These are phyloP conservation scores for Anisodus tanguticus DNA, from an alignment of 257 asterid species.

Conservation along the genomic window DNA sequence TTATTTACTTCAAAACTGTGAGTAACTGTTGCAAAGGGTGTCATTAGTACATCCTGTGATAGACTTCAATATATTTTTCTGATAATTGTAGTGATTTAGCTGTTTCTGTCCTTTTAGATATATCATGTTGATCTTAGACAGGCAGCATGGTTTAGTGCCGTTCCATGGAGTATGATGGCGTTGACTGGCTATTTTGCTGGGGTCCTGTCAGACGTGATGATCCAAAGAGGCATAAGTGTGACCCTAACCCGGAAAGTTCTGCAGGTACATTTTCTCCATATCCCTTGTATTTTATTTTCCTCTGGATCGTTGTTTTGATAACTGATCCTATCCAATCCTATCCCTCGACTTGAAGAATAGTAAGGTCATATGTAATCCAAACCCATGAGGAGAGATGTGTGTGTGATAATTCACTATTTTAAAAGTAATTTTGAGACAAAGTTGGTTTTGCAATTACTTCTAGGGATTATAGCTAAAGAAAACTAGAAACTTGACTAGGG, in stretches of 20 bases:
- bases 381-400: conserved; percentile 14
- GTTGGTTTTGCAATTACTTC: conserved; percentile 13
- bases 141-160: conserved; percentile 99
- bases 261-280: conserved; percentile 62
- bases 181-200: conserved; percentile 87
- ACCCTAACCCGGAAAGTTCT: conserved; percentile 90
- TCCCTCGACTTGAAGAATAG: neutral
- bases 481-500: neutral
- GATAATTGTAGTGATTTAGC: conserved; percentile 13
- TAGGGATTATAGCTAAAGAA: neutral
- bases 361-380: neutral
- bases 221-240: conserved; percentile 71
- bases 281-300: neutral
- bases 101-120: conserved; percentile 58
- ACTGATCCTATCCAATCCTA: neutral
- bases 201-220: conserved; percentile 80
- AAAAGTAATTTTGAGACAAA: neutral
- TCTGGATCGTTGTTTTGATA: neutral
- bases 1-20: conserved; percentile 92
- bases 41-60: neutral
- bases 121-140: conserved; percentile 89
- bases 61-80: neutral
- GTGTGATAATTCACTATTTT: conserved; percentile 7
- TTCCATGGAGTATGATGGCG: conserved; percentile 99
- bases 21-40: conserved; percentile 22